phyloP scores from a whole-genome alignment of 768 basidiomycete genomes.

The Pleurotus pulmonarius region DNA sequence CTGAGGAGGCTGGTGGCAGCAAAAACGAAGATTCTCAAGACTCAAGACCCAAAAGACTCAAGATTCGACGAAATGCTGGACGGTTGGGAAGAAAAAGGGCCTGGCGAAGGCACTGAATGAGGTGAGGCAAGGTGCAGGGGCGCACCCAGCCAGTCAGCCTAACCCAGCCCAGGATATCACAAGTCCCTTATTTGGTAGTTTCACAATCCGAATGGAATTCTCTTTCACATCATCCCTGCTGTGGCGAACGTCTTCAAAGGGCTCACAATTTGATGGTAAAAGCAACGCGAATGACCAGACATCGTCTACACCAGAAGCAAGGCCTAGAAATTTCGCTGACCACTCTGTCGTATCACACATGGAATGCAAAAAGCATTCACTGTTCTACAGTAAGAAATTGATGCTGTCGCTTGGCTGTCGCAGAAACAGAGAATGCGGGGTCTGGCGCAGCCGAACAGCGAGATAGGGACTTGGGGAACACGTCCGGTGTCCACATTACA shows the following conservation, averaged over 20 bases:
- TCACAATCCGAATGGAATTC: neutral
- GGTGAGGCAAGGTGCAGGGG: slow-evolving; percentile 1
- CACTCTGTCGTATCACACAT: too few species aligned
- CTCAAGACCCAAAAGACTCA: neutral
- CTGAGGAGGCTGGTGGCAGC: neutral
- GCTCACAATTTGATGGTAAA: slow-evolving; percentile 2
- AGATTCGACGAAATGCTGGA: neutral
- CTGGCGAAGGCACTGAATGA: neutral
- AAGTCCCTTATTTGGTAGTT: slow-evolving; percentile 4
- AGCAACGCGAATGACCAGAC: too few species aligned
- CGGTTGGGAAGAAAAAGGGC: neutral
- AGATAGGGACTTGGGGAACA: too few species aligned
- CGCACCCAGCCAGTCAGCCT: neutral
- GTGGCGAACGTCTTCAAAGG: neutral
- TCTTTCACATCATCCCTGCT: slow-evolving; percentile 7
- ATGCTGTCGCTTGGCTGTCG: neutral
- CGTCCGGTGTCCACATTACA: too few species aligned
- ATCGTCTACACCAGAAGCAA: too few species aligned
- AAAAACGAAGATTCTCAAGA: neutral
- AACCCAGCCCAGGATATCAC: slow-evolving; percentile 7
- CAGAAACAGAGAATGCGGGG: neutral
- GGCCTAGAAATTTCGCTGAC: too few species aligned
- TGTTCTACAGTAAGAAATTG: too few species aligned
- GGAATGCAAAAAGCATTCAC: too few species aligned
- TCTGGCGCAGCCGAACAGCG: too few species aligned